Evolutionary conservation across 2,329 filamentous ascomycete genomes (phyloP).

Genomic region (Aspergillus uvarum): DNA sequence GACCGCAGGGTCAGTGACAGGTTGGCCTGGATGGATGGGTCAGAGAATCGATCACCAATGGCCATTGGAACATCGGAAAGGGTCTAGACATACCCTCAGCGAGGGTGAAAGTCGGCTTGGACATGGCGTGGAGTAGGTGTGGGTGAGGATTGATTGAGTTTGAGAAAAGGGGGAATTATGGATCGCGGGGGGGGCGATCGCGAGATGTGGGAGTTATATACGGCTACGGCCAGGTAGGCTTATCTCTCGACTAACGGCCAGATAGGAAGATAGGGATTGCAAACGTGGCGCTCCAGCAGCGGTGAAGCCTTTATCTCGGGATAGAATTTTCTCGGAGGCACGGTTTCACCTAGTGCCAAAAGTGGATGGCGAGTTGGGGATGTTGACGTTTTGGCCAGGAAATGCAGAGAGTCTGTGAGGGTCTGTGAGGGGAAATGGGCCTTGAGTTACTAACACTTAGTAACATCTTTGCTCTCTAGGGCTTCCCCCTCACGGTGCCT

Average conservation of each 20-base stretch:
- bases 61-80: not conserved
- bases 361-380: slow-evolving; percentile 1
- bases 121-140: not conserved
- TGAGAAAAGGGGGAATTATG: not conserved
- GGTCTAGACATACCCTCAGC: slow-evolving; percentile 5
- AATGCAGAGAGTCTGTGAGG: not conserved
- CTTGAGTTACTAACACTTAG: no score
- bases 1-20: slow-evolving; percentile 1
- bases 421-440: not conserved
- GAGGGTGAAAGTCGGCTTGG: slow-evolving; percentile 7
- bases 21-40: not conserved
- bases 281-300: not conserved
- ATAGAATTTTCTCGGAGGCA: not conserved
- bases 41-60: not conserved
- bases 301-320: not conserved
- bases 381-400: not conserved
- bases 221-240: not conserved
- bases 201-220: not conserved
- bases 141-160: slow-evolving; percentile 1
- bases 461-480: not conserved
- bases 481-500: not conserved
- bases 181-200: not conserved
- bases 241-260: not conserved
- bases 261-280: not conserved
- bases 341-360: slow-evolving; percentile 1